Conservation (phyloP, 2,329 filamentous ascomycete species). For the Monosporascus sp. region DNA sequence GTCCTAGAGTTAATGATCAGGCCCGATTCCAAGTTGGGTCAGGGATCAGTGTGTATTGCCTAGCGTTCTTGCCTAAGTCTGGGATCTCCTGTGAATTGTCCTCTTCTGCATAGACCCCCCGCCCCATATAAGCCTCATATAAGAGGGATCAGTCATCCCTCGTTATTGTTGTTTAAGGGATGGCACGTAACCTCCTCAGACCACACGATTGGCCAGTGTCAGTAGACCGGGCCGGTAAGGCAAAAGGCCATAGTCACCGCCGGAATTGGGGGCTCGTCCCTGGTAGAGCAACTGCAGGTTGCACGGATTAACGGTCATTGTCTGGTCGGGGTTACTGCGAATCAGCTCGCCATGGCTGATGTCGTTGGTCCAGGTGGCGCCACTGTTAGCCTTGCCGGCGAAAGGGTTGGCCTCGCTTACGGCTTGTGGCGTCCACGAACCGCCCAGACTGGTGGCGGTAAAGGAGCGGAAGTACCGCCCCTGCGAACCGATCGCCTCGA, state of each 20-base stretch:
- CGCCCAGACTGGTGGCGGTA: conserved; percentile 51
- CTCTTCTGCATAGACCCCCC: too few species aligned
- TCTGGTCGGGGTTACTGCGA: conserved; percentile 53
- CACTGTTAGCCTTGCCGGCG: conserved; percentile 62
- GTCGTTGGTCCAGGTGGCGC: conserved; percentile 60
- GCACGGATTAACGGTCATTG: conserved; percentile 57
- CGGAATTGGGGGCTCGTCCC: conserved; percentile 40
- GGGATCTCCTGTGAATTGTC: too few species aligned
- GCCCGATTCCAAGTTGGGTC: too few species aligned
- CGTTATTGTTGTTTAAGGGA: too few species aligned
- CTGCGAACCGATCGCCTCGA: conserved; percentile 52
- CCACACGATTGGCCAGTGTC: conserved; percentile 31
- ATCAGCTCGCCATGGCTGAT: conserved; percentile 62
- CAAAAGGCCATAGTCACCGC: conserved; percentile 42
- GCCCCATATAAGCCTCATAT: too few species aligned
- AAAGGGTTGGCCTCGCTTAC: conserved; percentile 53
- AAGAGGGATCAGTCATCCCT: too few species aligned
- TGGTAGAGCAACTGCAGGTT: conserved; percentile 62
- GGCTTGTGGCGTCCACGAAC: conserved; percentile 55
- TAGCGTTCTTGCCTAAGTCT: too few species aligned
- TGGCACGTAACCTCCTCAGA: too few species aligned
- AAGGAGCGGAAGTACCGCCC: conserved; percentile 65
- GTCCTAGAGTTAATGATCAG: too few species aligned
- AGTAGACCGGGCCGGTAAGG: conserved; percentile 53
- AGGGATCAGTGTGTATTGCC: too few species aligned